Conservation (phyloP, 352 stramenopile species). For the Pythium rhizo-oryzae region DNA sequence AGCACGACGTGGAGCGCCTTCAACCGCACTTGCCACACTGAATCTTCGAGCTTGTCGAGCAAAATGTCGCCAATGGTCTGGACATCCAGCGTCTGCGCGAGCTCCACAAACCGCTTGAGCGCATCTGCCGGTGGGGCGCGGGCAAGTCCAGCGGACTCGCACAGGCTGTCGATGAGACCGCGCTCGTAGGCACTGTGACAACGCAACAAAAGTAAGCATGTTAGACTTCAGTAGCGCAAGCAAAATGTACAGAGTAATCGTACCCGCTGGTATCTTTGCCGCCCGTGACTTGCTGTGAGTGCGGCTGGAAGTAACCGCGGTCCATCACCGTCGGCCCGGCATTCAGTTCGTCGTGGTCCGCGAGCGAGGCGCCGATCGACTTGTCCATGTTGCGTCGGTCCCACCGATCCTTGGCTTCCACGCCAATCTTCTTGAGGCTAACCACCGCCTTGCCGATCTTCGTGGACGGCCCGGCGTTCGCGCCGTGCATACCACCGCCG, state of each 20-base stretch:
- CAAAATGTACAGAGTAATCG: background rate
- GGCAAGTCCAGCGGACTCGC: conserved; percentile 70
- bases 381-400: conserved; percentile 91
- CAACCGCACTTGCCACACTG: conserved; percentile 79
- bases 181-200: conserved; percentile 88
- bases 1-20: conserved; percentile 86
- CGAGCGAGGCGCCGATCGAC: conserved; percentile 87
- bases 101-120: conserved; percentile 83
- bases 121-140: conserved; percentile 75
- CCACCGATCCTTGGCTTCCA: conserved; percentile 80
- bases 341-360: conserved; percentile 84
- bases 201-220: no score
- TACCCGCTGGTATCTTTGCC: conserved; percentile 79
- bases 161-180: conserved; percentile 85
- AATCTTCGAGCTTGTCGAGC: conserved; percentile 86
- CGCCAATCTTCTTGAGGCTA: conserved; percentile 82
- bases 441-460: conserved; percentile 78
- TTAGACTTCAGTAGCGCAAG: no score
- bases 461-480: conserved; percentile 43
- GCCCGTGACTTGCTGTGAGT: conserved; percentile 57
- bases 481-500: conserved; percentile 19
- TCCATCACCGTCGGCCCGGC: conserved; percentile 67
- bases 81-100: conserved; percentile 84
- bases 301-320: conserved; percentile 76
- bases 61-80: conserved; percentile 87